These are phyloP conservation scores for Phytophthora pluvialis DNA, from an alignment of 352 stramenopile genomes.

Conservation along the genomic window DNA sequence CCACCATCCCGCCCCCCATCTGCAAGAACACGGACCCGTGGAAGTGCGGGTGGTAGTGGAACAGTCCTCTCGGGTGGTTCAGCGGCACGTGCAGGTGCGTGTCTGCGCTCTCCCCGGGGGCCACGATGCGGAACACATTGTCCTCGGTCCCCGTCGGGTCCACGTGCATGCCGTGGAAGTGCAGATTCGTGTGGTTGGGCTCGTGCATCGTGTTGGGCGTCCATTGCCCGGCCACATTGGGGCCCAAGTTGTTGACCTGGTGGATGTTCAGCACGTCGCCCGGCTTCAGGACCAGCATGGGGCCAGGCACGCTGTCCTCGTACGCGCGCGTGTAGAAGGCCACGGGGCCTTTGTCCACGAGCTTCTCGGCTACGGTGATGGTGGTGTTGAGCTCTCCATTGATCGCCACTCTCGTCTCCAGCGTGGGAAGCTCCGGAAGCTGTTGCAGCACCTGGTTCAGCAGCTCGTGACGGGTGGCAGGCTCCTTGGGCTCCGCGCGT, in stretches of 20 bases:
- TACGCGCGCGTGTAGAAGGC: constrained; percentile 78
- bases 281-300: constrained; percentile 61
- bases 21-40: constrained; percentile 79
- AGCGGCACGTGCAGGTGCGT: constrained; percentile 61
- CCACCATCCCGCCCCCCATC: constrained; percentile 77
- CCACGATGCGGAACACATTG: constrained; percentile 72
- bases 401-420: constrained; percentile 42
- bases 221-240: constrained; percentile 47
- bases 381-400: constrained; percentile 73
- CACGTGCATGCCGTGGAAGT: constrained; percentile 87
- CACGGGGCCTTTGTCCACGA: constrained; percentile 60
- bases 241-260: constrained; percentile 60
- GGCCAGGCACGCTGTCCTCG: constrained; percentile 62
- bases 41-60: constrained; percentile 89
- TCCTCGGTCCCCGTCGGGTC: constrained; percentile 79
- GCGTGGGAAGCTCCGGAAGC: constrained; percentile 44
- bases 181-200: constrained; percentile 82
- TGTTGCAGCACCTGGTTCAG: constrained; percentile 39
- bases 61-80: constrained; percentile 74
- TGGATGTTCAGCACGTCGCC: constrained; percentile 71
- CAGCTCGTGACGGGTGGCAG: constrained; percentile 4
- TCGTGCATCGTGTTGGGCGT: constrained; percentile 66
- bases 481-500: not conserved
- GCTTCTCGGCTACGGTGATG: constrained; percentile 49
- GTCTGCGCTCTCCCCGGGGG: constrained; percentile 55